Percentiles rank a stretch among this genome's conserved stretches.
Evolutionary conservation across 768 basidiomycete genomes (phyloP).

Genomic region (Xanthoconium purpureum): DNA sequence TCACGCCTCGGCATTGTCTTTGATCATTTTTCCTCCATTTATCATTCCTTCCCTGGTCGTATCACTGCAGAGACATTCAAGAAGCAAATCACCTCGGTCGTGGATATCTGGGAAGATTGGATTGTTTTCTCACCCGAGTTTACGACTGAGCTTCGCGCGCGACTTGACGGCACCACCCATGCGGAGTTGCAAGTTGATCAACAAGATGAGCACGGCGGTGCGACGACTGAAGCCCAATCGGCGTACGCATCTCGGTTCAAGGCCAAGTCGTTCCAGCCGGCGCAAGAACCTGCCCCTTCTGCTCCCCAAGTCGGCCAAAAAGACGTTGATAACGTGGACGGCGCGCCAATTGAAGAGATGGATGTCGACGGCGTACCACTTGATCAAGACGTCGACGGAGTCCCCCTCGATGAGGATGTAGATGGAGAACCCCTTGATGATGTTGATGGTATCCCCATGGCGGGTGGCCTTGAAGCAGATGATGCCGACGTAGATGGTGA

Average conservation of each 20-base stretch:
- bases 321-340: slow-evolving; percentile 50
- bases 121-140: slow-evolving; percentile 92
- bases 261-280: slow-evolving; percentile 72
- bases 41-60: slow-evolving; percentile 92
- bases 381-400: slow-evolving; percentile 39
- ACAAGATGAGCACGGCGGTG: slow-evolving; percentile 20
- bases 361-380: slow-evolving; percentile 50
- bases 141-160: slow-evolving; percentile 64
- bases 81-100: slow-evolving; percentile 81
- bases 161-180: slow-evolving; percentile 63
- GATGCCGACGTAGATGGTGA: slow-evolving; percentile 26
- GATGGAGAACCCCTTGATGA: slow-evolving; percentile 33
- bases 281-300: slow-evolving; percentile 40
- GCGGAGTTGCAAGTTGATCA: slow-evolving; percentile 29
- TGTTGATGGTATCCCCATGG: slow-evolving; percentile 39
- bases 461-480: slow-evolving; percentile 13
- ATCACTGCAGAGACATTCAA: slow-evolving; percentile 97
- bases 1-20: slow-evolving; percentile 89
- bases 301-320: slow-evolving; percentile 31
- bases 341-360: slow-evolving; percentile 47
- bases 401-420: slow-evolving; percentile 30
- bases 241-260: slow-evolving; percentile 66
- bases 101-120: slow-evolving; percentile 99
- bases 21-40: slow-evolving; percentile 91
- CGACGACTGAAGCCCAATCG: slow-evolving; percentile 26